Evolutionary conservation across 148 eudicot genomes (phyloP).

Genomic region (Heliamphora exappendiculata): DNA sequence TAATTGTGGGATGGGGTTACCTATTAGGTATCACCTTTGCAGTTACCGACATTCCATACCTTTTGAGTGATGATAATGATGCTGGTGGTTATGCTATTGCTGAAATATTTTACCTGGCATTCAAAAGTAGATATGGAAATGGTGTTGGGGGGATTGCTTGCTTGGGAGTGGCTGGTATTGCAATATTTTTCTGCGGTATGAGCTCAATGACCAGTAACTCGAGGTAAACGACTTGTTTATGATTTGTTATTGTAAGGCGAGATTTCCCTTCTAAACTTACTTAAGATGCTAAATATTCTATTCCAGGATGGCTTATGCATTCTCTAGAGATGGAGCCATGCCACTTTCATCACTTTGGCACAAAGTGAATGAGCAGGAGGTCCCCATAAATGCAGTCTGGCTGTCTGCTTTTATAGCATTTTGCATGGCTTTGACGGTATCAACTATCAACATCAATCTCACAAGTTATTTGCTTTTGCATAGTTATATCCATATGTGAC

Average conservation of each 20-base stretch:
- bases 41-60: slow-evolving; percentile 71
- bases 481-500: too few relatives aligned
- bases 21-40: slow-evolving; percentile 89
- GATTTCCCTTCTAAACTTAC: not conserved
- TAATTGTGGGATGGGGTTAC: slow-evolving; percentile 91
- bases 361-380: slow-evolving; percentile 77
- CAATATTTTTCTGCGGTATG: slow-evolving; percentile 94
- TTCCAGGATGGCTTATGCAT: slow-evolving; percentile 89
- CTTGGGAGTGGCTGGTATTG: slow-evolving; percentile 77
- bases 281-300: not conserved
- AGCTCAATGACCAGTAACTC: slow-evolving; percentile 94
- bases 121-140: slow-evolving; percentile 70
- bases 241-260: not conserved
- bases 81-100: slow-evolving; percentile 98
- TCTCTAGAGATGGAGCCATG: slow-evolving; percentile 99
- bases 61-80: slow-evolving; percentile 58
- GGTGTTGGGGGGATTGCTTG: slow-evolving; percentile 85
- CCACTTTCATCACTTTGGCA: slow-evolving; percentile 88
- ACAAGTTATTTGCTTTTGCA: not conserved
- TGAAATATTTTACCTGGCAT: slow-evolving; percentile 73
- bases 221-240: slow-evolving; percentile 40
- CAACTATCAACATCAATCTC: not conserved
- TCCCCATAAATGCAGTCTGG: slow-evolving; percentile 95
- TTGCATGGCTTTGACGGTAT: slow-evolving; percentile 89
- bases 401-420: slow-evolving; percentile 75